Percentiles rank a stretch among this genome's conserved stretches.
Evolutionary conservation across 1,284 basidiomycete species (phyloP).

Genomic region (Rhodofomes roseus): DNA sequence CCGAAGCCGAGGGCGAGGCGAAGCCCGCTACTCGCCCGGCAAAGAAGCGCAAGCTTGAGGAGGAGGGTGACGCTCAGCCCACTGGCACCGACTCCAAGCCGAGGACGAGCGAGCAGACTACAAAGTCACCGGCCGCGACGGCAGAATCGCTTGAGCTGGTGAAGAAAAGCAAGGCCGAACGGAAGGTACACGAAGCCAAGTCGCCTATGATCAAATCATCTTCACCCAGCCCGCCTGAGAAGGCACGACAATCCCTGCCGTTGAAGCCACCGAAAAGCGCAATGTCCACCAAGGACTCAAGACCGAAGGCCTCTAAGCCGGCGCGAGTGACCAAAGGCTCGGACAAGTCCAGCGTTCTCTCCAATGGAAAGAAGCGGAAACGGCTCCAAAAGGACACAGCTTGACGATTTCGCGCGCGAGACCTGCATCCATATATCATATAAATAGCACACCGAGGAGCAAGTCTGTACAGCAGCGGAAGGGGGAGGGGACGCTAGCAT

Average conservation of each 20-base stretch:
- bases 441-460: constrained; percentile 1
- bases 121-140: not conserved
- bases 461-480: not conserved
- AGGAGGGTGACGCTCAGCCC: not conserved
- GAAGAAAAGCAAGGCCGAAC: not conserved
- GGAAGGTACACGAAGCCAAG: not conserved
- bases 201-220: too few relatives aligned
- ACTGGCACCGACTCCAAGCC: not conserved
- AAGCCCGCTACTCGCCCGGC: constrained; percentile 11
- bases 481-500: not conserved
- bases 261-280: not conserved
- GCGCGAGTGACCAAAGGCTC: not conserved
- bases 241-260: not conserved
- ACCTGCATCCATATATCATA: not conserved
- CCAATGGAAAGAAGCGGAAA: not conserved
- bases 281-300: not conserved
- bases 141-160: not conserved
- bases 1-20: constrained; percentile 1
- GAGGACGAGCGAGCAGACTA: not conserved
- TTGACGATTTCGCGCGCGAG: not conserved
- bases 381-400: not conserved
- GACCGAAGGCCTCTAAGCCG: not conserved
- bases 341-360: not conserved
- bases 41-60: constrained; percentile 28
- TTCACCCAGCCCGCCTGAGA: not conserved